A percentile compares a stretch with the other conserved stretches of the same genome.
These are phyloP conservation scores for Leucocoprinus sp. DNA, from an alignment of 768 basidiomycete genomes.

Conservation along the genomic window DNA sequence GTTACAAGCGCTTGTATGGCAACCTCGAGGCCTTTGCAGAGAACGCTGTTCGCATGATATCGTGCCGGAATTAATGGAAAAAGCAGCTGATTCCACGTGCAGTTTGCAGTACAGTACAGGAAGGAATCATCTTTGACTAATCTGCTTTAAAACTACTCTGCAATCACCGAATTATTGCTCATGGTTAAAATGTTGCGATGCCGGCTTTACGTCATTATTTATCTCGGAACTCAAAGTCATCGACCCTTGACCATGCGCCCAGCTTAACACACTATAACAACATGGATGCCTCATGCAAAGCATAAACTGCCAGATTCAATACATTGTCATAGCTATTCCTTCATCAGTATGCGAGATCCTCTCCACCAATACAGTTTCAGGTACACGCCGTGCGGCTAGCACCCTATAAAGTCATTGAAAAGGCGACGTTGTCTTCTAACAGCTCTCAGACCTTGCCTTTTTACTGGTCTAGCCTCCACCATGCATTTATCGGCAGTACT, in stretches of 20 bases:
- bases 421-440: conserved; percentile 14
- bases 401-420: conserved; percentile 16
- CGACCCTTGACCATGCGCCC: neutral
- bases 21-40: neutral
- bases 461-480: conserved; percentile 13
- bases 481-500: conserved; percentile 55
- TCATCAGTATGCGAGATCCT: conserved; percentile 19
- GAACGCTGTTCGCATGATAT: conserved; percentile 11
- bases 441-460: conserved; percentile 16
- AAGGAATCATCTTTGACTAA: neutral
- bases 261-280: conserved; percentile 3
- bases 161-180: too few relatives aligned
- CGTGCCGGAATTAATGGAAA: conserved; percentile 16
- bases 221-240: neutral
- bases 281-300: conserved; percentile 10
- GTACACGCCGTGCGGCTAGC: neutral
- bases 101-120: too few relatives aligned
- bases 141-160: neutral
- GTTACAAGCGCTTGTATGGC: neutral
- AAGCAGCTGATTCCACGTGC: neutral
- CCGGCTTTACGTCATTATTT: neutral
- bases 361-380: conserved; percentile 10
- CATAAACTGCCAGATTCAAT: conserved; percentile 7
- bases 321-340: conserved; percentile 11
- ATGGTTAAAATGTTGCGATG: too few relatives aligned